phyloP scores from a whole-genome alignment of 495 filamentous ascomycete species.

The Haplographium delicatum region DNA sequence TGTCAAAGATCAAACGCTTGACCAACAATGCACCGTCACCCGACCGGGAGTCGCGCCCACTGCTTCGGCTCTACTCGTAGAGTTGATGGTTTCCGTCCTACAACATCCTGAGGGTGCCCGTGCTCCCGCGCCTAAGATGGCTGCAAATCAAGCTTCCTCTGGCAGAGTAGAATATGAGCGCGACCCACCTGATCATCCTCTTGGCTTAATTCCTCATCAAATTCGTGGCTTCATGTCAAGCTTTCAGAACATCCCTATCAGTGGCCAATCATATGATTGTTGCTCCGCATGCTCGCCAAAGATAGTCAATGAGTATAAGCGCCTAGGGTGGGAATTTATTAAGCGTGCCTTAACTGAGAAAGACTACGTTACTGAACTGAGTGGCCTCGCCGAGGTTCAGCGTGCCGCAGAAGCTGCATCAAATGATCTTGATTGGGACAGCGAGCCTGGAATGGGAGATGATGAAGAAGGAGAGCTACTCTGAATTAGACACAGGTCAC shows the following conservation, averaged over 20 bases:
- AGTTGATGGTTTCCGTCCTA: constrained; percentile 78
- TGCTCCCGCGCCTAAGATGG: constrained; percentile 44
- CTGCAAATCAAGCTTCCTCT: constrained; percentile 21
- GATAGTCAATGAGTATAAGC: constrained; percentile 64
- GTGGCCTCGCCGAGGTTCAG: constrained; percentile 89
- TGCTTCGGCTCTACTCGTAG: constrained; percentile 87
- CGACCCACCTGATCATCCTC: constrained; percentile 59
- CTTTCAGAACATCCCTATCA: constrained; percentile 78
- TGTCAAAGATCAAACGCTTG: constrained; percentile 85
- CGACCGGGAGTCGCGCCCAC: constrained; percentile 88
- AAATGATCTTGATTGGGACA: constrained; percentile 57
- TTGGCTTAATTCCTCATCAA: constrained; percentile 87
- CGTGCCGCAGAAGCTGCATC: constrained; percentile 66
- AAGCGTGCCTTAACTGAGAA: constrained; percentile 76
- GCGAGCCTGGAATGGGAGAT: constrained; percentile 32
- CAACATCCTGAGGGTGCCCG: constrained; percentile 68
- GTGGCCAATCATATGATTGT: constrained; percentile 77
- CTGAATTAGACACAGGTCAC: constrained; percentile 1
- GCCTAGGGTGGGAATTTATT: constrained; percentile 82
- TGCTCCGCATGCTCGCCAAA: constrained; percentile 87
- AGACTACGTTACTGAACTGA: constrained; percentile 85
- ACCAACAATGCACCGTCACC: constrained; percentile 97
- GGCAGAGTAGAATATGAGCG: constrained; percentile 40
- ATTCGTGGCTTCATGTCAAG: constrained; percentile 86
- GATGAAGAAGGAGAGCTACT: constrained; percentile 38